These are phyloP conservation scores for Cucurbitaria berberidis DNA, from an alignment of 2,329 filamentous ascomycete species.

Conservation along the genomic window DNA sequence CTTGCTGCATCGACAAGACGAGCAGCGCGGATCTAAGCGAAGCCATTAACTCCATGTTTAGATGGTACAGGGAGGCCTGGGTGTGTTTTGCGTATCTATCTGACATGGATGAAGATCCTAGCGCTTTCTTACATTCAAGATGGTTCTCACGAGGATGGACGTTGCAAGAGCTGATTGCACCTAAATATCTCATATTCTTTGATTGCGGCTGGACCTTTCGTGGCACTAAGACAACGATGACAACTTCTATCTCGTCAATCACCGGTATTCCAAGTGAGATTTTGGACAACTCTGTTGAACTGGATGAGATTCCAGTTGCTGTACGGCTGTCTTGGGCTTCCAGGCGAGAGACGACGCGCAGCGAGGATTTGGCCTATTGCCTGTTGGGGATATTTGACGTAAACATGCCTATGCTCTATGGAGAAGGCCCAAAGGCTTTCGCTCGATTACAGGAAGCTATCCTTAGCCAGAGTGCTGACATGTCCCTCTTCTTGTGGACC, in stretches of 20 bases:
- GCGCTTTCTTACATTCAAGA: slow-evolving; percentile 11
- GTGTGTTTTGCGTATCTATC: slow-evolving; percentile 17
- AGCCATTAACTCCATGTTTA: slow-evolving; percentile 16
- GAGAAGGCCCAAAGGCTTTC: slow-evolving; percentile 16
- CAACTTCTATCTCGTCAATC: slow-evolving; percentile 1
- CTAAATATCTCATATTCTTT: slow-evolving; percentile 13
- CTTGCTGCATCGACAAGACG: slow-evolving; percentile 23
- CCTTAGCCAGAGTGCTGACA: slow-evolving; percentile 8
- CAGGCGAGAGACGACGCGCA: slow-evolving; percentile 20
- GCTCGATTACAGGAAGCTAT: slow-evolving; percentile 16
- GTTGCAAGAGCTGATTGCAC: slow-evolving; percentile 22
- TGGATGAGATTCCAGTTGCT: slow-evolving; percentile 14
- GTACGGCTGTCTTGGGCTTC: slow-evolving; percentile 25
- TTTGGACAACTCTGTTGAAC: slow-evolving; percentile 1
- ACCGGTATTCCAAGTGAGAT: slow-evolving; percentile 13
- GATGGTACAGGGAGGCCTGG: slow-evolving; percentile 16
- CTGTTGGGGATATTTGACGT: slow-evolving; percentile 21
- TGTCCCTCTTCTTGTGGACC: slow-evolving; percentile 11
- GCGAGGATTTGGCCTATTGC: slow-evolving; percentile 26
- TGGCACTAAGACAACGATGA: slow-evolving; percentile 8
- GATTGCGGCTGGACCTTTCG: slow-evolving; percentile 9
- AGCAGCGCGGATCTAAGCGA: slow-evolving; percentile 12
- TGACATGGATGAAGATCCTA: slow-evolving; percentile 6
- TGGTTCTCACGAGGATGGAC: slow-evolving; percentile 25
- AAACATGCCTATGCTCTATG: slow-evolving; percentile 20